Evolutionary conservation across 768 basidiomycete species (phyloP).

Genomic region (Boletus fagicola): DNA sequence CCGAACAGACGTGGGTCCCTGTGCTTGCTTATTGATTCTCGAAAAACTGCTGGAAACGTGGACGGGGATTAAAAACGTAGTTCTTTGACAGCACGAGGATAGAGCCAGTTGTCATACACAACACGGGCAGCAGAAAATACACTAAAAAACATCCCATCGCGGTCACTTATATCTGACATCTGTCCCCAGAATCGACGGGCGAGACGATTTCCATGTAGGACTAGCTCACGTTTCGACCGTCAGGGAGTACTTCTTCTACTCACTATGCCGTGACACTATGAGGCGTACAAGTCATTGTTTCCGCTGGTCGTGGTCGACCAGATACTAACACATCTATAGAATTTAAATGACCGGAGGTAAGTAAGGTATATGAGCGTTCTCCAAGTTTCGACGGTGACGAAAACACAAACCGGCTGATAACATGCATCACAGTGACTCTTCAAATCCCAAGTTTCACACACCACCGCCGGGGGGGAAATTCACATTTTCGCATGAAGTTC

Average conservation of each 20-base stretch:
- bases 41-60: not conserved
- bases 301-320: too few relatives aligned
- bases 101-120: not conserved
- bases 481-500: too few relatives aligned
- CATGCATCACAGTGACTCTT: not conserved
- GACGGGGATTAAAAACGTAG: not conserved
- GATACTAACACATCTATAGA: too few relatives aligned
- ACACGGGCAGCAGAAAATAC: too few relatives aligned
- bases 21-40: not conserved
- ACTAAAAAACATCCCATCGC: not conserved
- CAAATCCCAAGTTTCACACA: too few relatives aligned
- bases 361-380: not conserved
- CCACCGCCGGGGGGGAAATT: too few relatives aligned
- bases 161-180: not conserved
- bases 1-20: not conserved
- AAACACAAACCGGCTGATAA: not conserved
- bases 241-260: not conserved
- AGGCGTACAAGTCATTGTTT: not conserved
- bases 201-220: not conserved
- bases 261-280: not conserved
- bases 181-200: not conserved
- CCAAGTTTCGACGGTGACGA: not conserved
- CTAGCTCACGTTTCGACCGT: not conserved
- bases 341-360: too few relatives aligned
- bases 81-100: not conserved